These are phyloP conservation scores for Phoma sp. DNA, from an alignment of 2,329 filamentous ascomycete species.

Conservation along the genomic window DNA sequence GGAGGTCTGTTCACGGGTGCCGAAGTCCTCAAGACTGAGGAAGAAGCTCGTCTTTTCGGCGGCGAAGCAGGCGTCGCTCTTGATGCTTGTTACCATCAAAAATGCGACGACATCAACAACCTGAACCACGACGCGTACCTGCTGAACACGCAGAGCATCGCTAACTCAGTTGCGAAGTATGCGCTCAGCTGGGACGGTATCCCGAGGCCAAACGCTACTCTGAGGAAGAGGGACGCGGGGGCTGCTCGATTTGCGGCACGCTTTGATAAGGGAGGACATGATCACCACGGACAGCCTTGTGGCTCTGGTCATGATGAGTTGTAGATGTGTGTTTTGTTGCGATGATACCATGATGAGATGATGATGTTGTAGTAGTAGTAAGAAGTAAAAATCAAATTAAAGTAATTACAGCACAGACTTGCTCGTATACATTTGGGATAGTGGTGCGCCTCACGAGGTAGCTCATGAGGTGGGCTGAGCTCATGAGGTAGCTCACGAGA, in stretches of 20 bases:
- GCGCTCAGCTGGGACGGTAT: slow-evolving; percentile 46
- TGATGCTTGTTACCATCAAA: slow-evolving; percentile 49
- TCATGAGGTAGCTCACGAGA: too few species aligned
- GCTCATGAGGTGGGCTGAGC: too few species aligned
- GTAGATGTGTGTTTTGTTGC: slow-evolving; percentile 11
- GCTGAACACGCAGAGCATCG: slow-evolving; percentile 49
- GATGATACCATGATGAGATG: slow-evolving; percentile 17
- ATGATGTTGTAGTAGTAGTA: slow-evolving; percentile 6
- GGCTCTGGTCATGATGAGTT: slow-evolving; percentile 27
- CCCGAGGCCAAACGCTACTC: slow-evolving; percentile 34
- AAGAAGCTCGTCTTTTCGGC: slow-evolving; percentile 46
- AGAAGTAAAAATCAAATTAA: background rate
- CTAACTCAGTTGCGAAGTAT: slow-evolving; percentile 49
- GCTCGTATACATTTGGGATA: too few species aligned
- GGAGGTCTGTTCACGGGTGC: slow-evolving; percentile 52
- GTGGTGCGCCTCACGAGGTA: too few species aligned
- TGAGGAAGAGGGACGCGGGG: slow-evolving; percentile 41
- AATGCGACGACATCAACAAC: slow-evolving; percentile 47
- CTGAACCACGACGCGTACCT: slow-evolving; percentile 46
- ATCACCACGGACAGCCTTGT: slow-evolving; percentile 35
- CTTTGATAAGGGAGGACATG: slow-evolving; percentile 37
- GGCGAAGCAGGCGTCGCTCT: slow-evolving; percentile 47
- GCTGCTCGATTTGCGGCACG: slow-evolving; percentile 26
- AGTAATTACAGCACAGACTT: background rate
- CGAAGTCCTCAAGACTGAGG: slow-evolving; percentile 48